phyloP scores from a whole-genome alignment of 805 yeast genomes.

The Zygoascus biomembranicola region DNA sequence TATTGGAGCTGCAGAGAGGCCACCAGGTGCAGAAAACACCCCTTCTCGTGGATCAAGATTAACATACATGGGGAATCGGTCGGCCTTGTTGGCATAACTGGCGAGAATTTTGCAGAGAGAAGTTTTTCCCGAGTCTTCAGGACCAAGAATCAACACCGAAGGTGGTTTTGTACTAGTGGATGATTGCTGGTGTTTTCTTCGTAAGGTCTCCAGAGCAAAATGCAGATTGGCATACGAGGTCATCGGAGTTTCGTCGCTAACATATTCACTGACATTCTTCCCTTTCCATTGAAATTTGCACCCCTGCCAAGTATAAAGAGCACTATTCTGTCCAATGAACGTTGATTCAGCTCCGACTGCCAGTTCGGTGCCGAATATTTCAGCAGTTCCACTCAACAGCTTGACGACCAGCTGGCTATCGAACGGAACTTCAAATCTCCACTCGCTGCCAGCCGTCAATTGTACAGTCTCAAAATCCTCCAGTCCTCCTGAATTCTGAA shows the following conservation, averaged over 20 bases:
- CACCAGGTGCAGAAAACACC: slow-evolving; percentile 72
- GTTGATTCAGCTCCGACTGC: slow-evolving; percentile 58
- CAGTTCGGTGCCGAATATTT: slow-evolving; percentile 88
- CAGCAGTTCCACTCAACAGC: slow-evolving; percentile 65
- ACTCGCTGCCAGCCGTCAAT: slow-evolving; percentile 41
- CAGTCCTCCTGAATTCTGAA: not conserved
- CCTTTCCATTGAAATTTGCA: slow-evolving; percentile 43
- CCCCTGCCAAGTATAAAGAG: slow-evolving; percentile 58
- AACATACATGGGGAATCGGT: slow-evolving; percentile 58
- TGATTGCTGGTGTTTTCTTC: slow-evolving; percentile 21
- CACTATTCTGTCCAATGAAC: slow-evolving; percentile 47
- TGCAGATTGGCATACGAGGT: slow-evolving; percentile 58
- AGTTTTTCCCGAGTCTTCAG: slow-evolving; percentile 69
- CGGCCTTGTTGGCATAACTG: slow-evolving; percentile 67
- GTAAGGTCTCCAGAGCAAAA: slow-evolving; percentile 58
- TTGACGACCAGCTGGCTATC: slow-evolving; percentile 43
- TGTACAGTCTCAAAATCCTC: slow-evolving; percentile 10
- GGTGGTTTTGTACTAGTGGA: slow-evolving; percentile 28
- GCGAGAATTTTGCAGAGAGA: slow-evolving; percentile 58
- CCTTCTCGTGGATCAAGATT: slow-evolving; percentile 72
- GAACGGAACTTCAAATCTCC: slow-evolving; percentile 66
- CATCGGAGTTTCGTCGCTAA: slow-evolving; percentile 66
- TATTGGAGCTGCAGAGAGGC: slow-evolving; percentile 73
- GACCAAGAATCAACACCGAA: slow-evolving; percentile 67
- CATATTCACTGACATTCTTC: slow-evolving; percentile 39